These are phyloP conservation scores for Phytophthora hybrid DNA, from an alignment of 352 stramenopile species.

Conservation along the genomic window DNA sequence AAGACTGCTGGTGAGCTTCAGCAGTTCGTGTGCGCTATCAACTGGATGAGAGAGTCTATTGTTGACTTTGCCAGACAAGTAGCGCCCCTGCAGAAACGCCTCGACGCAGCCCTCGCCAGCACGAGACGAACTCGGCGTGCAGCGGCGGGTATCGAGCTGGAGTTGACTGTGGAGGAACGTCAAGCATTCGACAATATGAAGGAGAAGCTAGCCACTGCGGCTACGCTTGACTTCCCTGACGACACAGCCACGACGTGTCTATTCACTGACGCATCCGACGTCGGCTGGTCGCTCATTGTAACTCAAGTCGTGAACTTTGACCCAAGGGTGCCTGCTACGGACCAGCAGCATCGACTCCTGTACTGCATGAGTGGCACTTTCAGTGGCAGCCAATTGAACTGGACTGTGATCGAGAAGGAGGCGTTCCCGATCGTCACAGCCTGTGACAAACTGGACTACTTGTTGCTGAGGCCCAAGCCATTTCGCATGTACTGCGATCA, in stretches of 20 bases:
- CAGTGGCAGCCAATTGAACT: neutral
- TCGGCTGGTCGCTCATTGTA: slow-evolving; percentile 5
- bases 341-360: neutral
- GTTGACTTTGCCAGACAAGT: slow-evolving; percentile 1
- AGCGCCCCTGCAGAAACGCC: neutral
- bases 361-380: slow-evolving; percentile 6
- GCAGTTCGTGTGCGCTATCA: neutral
- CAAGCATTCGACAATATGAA: slow-evolving; percentile 6
- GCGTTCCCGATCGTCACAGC: slow-evolving; percentile 1
- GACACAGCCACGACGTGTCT: slow-evolving; percentile 9
- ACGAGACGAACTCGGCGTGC: slow-evolving; percentile 1
- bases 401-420: slow-evolving; percentile 6
- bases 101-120: neutral
- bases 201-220: neutral
- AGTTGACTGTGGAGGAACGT: neutral
- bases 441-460: slow-evolving; percentile 15
- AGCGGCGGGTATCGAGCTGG: neutral
- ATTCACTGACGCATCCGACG: neutral
- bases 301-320: neutral
- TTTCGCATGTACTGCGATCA: slow-evolving; percentile 13
- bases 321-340: neutral
- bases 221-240: slow-evolving; percentile 6
- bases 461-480: slow-evolving; percentile 1
- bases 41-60: neutral
- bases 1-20: slow-evolving; percentile 6